These are phyloP conservation scores for Raphanus raphanistrum DNA, from an alignment of 345 rosid genomes.

Conservation along the genomic window DNA sequence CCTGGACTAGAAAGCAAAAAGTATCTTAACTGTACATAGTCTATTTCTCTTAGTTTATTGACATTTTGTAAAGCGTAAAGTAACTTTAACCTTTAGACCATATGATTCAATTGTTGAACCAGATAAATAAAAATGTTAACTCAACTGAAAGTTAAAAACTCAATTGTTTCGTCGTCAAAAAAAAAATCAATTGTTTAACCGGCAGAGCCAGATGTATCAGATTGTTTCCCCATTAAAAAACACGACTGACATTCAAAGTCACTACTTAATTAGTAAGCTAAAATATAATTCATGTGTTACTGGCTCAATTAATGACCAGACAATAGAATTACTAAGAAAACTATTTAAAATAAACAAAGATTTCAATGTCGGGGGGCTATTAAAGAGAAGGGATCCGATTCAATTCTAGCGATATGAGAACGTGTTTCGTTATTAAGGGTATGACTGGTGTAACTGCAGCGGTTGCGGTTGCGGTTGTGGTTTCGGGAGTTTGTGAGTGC, in stretches of 20 bases:
- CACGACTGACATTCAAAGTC: conserved; percentile 23
- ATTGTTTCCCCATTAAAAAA: conserved; percentile 15
- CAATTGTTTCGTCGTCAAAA: not conserved
- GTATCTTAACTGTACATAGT: not conserved
- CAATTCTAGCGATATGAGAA: conserved; percentile 29
- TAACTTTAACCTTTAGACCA: not conserved
- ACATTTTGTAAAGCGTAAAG: not conserved
- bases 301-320: not conserved
- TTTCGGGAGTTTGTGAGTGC: too few species aligned
- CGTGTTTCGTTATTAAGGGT: conserved; percentile 25
- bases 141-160: not conserved
- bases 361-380: conserved; percentile 14
- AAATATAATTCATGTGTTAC: not conserved
- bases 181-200: not conserved
- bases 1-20: too few species aligned
- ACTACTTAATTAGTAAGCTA: not conserved
- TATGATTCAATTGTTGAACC: not conserved
- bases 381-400: conserved; percentile 17
- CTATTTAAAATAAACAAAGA: not conserved
- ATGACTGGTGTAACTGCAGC: too few species aligned
- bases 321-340: conserved; percentile 3
- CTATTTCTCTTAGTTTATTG: not conserved
- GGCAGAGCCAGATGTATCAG: conserved; percentile 7
- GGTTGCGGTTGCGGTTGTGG: too few species aligned
- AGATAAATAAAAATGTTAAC: not conserved